Percentiles rank a stretch among this genome's conserved stretches.
Evolutionary conservation across 768 basidiomycete genomes (phyloP).

Genomic region (Mycena filopes): DNA sequence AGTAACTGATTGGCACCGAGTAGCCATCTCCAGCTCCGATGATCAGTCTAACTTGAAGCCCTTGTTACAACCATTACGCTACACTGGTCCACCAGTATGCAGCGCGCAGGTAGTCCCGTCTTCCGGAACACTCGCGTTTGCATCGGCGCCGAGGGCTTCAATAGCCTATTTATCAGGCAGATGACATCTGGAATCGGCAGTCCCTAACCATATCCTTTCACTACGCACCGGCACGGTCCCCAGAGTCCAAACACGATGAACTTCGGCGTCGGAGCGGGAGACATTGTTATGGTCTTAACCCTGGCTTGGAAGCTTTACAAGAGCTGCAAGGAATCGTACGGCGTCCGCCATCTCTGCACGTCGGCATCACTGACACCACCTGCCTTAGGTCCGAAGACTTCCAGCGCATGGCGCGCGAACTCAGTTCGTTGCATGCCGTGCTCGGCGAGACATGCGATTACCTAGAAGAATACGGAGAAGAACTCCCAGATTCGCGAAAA

Average conservation of each 20-base stretch:
- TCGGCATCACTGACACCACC: background rate
- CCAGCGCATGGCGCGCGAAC: constrained; percentile 13
- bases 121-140: background rate
- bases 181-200: background rate
- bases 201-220: background rate
- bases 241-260: constrained; percentile 22
- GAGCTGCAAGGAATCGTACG: constrained; percentile 24
- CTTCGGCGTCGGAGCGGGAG: constrained; percentile 25
- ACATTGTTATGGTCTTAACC: constrained; percentile 21
- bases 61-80: background rate
- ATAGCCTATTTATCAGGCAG: background rate
- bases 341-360: too few relatives aligned
- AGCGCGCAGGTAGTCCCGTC: too few relatives aligned
- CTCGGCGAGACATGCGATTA: constrained; percentile 24
- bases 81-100: too few relatives aligned
- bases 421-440: constrained; percentile 17
- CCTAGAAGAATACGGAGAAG: constrained; percentile 19
- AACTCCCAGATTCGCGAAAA: constrained; percentile 24
- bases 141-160: background rate
- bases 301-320: constrained; percentile 26
- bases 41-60: background rate
- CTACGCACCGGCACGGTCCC: background rate
- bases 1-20: too few relatives aligned
- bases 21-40: too few relatives aligned
- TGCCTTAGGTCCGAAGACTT: constrained; percentile 23